Conservation (phyloP, 192 early-diverging fungal species). For the Funneliformis geosporum region DNA sequence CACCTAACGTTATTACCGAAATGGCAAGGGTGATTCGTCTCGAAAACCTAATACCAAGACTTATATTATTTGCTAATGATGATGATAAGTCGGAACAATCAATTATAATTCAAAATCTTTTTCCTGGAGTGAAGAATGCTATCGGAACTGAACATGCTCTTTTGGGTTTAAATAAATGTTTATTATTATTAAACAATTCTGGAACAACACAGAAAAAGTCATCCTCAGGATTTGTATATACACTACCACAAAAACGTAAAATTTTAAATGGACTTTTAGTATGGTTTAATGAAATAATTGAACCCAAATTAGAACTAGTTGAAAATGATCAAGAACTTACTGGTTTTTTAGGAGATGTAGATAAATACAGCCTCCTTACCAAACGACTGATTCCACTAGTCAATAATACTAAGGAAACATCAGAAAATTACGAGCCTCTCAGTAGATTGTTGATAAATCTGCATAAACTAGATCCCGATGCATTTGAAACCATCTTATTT, state of each 20-base stretch:
- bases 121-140: slow-evolving; percentile 6
- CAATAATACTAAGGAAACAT: not conserved
- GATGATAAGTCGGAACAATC: slow-evolving; percentile 16
- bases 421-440: slow-evolving; percentile 23
- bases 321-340: not conserved
- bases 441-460: slow-evolving; percentile 13
- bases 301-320: slow-evolving; percentile 13
- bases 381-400: slow-evolving; percentile 18
- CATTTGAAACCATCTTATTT: slow-evolving; percentile 22
- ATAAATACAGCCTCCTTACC: slow-evolving; percentile 16
- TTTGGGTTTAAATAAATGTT: slow-evolving; percentile 16
- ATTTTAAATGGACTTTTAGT: slow-evolving; percentile 20
- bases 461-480: slow-evolving; percentile 27
- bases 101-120: not conserved
- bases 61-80: slow-evolving; percentile 13
- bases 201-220: not conserved
- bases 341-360: slow-evolving; percentile 19
- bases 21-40: not conserved
- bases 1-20: slow-evolving; percentile 10
- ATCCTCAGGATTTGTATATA: not conserved
- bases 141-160: slow-evolving; percentile 13
- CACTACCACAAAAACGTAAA: slow-evolving; percentile 13
- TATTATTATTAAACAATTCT: not conserved
- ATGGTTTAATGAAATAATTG: slow-evolving; percentile 27
- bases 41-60: slow-evolving; percentile 15